A percentile compares a stretch with the other conserved stretches of the same genome.
Conservation (phyloP, 2,329 filamentous ascomycete species). For the Pseudogymnoascus sp. region DNA sequence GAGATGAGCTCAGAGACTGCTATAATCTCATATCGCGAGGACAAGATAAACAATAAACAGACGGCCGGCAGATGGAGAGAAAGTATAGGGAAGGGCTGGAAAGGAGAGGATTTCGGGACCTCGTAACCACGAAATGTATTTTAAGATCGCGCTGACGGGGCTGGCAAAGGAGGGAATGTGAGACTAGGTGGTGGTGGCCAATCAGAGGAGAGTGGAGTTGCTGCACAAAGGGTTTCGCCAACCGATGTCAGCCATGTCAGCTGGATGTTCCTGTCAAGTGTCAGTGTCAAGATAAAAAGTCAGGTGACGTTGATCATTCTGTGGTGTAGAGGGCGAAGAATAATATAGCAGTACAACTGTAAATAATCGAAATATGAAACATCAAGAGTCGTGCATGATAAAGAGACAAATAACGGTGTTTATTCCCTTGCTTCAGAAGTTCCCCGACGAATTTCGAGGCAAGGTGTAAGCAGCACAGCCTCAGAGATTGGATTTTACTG, state of each 20-base stretch:
- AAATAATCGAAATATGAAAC: not conserved
- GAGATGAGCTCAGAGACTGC: not conserved
- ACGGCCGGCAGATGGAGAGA: not conserved
- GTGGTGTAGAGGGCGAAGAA: not conserved
- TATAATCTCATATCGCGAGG: constrained; percentile 1
- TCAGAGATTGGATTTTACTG: not conserved
- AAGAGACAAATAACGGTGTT: not conserved
- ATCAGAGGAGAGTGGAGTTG: not conserved
- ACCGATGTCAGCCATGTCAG: not conserved
- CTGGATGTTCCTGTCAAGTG: not conserved
- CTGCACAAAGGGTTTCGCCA: constrained; percentile 4
- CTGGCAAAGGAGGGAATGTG: not conserved
- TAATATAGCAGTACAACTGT: not conserved
- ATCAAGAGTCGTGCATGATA: not conserved
- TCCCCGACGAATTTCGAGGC: not conserved
- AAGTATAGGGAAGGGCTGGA: not conserved
- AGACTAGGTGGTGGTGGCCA: not conserved
- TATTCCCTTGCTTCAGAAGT: not conserved
- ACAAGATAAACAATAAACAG: not conserved
- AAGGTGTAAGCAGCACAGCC: not conserved
- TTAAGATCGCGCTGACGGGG: not conserved
- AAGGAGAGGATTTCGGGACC: not conserved
- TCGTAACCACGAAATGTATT: constrained; percentile 7
- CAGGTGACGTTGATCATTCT: not conserved
- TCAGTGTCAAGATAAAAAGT: not conserved